Percentiles rank a stretch among this genome's conserved stretches.
phyloP scores from a whole-genome alignment of 306 rosid species.

The Amphicarpaea edgeworthii region DNA sequence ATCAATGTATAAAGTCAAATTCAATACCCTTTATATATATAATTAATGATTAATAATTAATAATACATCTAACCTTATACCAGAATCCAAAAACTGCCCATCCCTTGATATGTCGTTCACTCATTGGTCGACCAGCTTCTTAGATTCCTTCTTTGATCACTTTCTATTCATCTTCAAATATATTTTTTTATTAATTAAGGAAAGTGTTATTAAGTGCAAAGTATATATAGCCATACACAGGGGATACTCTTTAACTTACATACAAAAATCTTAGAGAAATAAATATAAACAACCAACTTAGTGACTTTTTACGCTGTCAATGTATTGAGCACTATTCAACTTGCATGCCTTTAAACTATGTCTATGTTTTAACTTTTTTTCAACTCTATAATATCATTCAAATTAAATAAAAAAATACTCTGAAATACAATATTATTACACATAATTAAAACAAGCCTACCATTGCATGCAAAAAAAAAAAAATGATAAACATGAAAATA shows the following conservation, averaged over 20 bases:
- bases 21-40: too few species aligned
- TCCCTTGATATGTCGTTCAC: conserved; percentile 17
- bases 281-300: too few species aligned
- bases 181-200: neutral
- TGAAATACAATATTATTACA: neutral
- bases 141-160: neutral
- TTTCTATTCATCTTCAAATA: neutral
- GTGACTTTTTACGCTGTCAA: too few species aligned
- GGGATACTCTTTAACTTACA: neutral
- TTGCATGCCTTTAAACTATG: neutral
- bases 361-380: neutral
- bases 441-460: neutral
- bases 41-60: too few species aligned
- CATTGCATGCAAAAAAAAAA: neutral
- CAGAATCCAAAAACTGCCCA: conserved; percentile 25
- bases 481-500: neutral
- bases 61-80: neutral
- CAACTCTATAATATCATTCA: neutral
- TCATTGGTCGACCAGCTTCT: neutral
- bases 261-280: neutral
- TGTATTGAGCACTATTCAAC: neutral
- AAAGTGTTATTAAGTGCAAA: neutral
- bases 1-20: neutral
- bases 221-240: too few species aligned
- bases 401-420: neutral